Percentiles rank a stretch among this genome's conserved stretches.
These are phyloP conservation scores for Podospora pseudocomata DNA, from an alignment of 495 filamentous ascomycete species.

Conservation along the genomic window DNA sequence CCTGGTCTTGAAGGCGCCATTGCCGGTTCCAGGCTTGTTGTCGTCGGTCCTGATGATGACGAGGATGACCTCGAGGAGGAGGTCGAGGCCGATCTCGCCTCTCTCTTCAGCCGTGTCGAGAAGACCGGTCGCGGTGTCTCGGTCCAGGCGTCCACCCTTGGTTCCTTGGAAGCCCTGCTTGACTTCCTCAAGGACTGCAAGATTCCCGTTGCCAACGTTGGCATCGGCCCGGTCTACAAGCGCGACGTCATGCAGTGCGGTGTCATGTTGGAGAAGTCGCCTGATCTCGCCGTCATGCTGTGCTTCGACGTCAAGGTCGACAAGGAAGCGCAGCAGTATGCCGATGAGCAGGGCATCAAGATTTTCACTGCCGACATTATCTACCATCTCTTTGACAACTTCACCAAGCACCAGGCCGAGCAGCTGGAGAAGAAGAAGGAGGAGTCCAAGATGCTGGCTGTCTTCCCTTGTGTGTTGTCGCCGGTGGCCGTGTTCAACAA, in stretches of 20 bases:
- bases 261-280: constrained; percentile 93
- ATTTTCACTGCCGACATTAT: constrained; percentile 99
- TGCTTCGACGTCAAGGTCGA: constrained; percentile 99
- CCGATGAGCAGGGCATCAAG: constrained; percentile 93
- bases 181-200: constrained; percentile 93
- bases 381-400: constrained; percentile 96
- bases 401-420: constrained; percentile 87
- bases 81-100: constrained; percentile 91
- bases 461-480: constrained; percentile 90
- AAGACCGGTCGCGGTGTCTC: constrained; percentile 90
- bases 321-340: constrained; percentile 88
- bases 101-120: constrained; percentile 82
- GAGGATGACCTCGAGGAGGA: constrained; percentile 96
- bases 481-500: constrained; percentile 98
- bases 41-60: constrained; percentile 91
- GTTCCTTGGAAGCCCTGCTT: constrained; percentile 91
- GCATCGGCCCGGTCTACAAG: constrained; percentile 97
- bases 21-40: constrained; percentile 89
- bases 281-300: constrained; percentile 97
- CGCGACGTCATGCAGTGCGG: constrained; percentile 96
- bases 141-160: constrained; percentile 95
- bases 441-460: constrained; percentile 88
- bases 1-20: constrained; percentile 96
- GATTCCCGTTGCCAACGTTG: constrained; percentile 96
- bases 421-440: constrained; percentile 89